Conservation (phyloP, 2,329 filamentous ascomycete genomes). For the Ascocoryne sarcoides region DNA sequence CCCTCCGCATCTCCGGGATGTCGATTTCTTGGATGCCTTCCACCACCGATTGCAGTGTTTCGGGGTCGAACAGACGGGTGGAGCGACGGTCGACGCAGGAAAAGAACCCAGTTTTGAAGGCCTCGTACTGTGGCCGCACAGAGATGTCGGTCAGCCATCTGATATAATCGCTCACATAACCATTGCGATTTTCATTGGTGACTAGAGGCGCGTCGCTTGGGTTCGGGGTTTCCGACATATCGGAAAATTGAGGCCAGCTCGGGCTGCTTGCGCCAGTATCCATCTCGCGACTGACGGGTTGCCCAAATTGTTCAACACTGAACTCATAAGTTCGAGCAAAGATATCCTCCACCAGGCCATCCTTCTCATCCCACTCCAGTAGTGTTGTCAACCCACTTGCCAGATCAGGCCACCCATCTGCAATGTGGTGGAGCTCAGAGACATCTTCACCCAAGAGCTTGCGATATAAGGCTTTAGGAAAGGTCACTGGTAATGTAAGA, state of each 20-base stretch:
- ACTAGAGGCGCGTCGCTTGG: slow-evolving; percentile 56
- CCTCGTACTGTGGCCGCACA: slow-evolving; percentile 65
- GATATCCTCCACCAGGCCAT: slow-evolving; percentile 71
- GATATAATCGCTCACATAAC: slow-evolving; percentile 79
- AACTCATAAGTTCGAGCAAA: slow-evolving; percentile 85
- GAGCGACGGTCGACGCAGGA: slow-evolving; percentile 63
- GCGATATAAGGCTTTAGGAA: slow-evolving; percentile 76
- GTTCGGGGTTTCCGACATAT: slow-evolving; percentile 26
- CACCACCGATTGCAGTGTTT: slow-evolving; percentile 65
- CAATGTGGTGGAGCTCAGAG: slow-evolving; percentile 64
- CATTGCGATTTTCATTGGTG: slow-evolving; percentile 67
- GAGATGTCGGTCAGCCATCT: slow-evolving; percentile 73
- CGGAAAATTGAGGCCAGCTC: slow-evolving; percentile 46
- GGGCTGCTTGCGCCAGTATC: slow-evolving; percentile 7
- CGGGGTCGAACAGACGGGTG: slow-evolving; percentile 57
- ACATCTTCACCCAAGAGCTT: slow-evolving; percentile 65
- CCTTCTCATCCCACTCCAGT: slow-evolving; percentile 63
- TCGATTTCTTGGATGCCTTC: slow-evolving; percentile 81
- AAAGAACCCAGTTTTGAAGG: slow-evolving; percentile 75
- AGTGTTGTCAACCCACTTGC: slow-evolving; percentile 65
- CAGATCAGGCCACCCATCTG: slow-evolving; percentile 80
- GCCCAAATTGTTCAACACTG: slow-evolving; percentile 52
- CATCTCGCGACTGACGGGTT: slow-evolving; percentile 51
- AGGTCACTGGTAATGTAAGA: slow-evolving; percentile 80
- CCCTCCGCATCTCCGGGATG: slow-evolving; percentile 59